Evolutionary conservation across 805 yeast species (phyloP), one percentile per base, ranked within the genome.

Genomic region (Debaryomyces maramus): DNA sequence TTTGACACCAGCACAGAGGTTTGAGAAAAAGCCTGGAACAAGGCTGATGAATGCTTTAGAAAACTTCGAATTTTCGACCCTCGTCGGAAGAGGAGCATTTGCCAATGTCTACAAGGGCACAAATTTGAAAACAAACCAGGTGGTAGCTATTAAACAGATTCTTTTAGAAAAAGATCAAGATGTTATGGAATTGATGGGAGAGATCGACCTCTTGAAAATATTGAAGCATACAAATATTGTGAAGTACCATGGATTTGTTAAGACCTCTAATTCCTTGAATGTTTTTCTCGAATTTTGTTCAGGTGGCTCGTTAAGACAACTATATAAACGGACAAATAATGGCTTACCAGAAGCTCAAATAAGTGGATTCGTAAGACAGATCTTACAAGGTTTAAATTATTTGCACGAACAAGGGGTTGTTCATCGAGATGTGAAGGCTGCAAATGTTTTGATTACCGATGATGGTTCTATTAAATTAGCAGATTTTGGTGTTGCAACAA

Each of bases 401-500:
- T 63, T 85, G 24, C 89, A 84, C 50, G 73, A 68, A n/a, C 84
- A 81, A 53, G 87, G 87, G 33, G 83, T 85, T 14, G 82, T 85
- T 8, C 93, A 85, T 55, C 67, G 98, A 44, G 98, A 91, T 60
- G 86, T 91, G 38, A 91, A 90, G 58, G 96, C 97, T 2, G 98
- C 97, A 0, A 91, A 91, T 58, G 79, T 91, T 17, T 65, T 91
- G 23, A 59, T 90, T 13, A 81, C 88, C 14, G 74, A 75, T 2
- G 63, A 72, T 9, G 81, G 89, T 3, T 73, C 74, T 7, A 85
- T 88, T 10, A 93, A 91, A 53, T 73, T 91, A 35, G 97, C 97
- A 2, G 99, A 91, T 60, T 91, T 91, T 62, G 98, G 98, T 1
- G 97, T 91, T 6, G 95, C 98, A 1, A 87, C 97, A 4, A 70